Percentiles rank a stretch among this genome's conserved stretches.
phyloP scores from a whole-genome alignment of 1,139 yeast species.

The Hanseniaspora gamundiae region DNA sequence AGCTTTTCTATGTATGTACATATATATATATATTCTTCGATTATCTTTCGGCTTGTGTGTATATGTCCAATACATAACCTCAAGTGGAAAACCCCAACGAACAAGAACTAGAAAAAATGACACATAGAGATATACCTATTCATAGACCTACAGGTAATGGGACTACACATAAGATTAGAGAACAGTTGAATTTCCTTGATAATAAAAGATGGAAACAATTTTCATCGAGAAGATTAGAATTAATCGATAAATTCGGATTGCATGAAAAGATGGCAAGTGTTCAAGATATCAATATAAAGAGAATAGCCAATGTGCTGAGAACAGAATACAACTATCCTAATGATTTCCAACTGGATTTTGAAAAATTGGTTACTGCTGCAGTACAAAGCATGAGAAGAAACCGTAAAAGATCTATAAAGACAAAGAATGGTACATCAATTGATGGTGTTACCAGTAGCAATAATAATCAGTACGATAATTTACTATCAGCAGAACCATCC shows the following conservation, averaged over 20 bases:
- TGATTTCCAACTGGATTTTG: conserved; percentile 57
- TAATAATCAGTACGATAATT: background rate
- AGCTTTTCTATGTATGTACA: no score
- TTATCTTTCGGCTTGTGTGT: no score
- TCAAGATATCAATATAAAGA: conserved; percentile 68
- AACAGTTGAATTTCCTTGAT: conserved; percentile 62
- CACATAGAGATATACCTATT: conserved; percentile 2
- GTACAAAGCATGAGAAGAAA: conserved; percentile 69
- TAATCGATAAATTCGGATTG: conserved; percentile 70
- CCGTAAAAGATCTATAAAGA: conserved; percentile 40
- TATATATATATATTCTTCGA: no score
- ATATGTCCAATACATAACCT: no score
- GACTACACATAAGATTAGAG: conserved; percentile 68
- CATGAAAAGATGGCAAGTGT: conserved; percentile 81
- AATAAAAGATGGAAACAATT: conserved; percentile 81
- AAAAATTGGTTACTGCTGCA: conserved; percentile 83
- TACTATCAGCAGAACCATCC: background rate
- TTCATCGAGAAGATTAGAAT: conserved; percentile 74
- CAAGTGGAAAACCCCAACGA: background rate
- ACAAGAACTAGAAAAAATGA: conserved; percentile 4
- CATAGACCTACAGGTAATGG: conserved; percentile 30
- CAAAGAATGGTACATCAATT: background rate
- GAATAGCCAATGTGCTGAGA: conserved; percentile 65
- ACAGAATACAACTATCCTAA: conserved; percentile 62
- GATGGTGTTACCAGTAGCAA: background rate